Evolutionary conservation across 163 green algal species (phyloP), one percentile per base, ranked within the genome.

Genomic region (Chloromonas sp.): DNA sequence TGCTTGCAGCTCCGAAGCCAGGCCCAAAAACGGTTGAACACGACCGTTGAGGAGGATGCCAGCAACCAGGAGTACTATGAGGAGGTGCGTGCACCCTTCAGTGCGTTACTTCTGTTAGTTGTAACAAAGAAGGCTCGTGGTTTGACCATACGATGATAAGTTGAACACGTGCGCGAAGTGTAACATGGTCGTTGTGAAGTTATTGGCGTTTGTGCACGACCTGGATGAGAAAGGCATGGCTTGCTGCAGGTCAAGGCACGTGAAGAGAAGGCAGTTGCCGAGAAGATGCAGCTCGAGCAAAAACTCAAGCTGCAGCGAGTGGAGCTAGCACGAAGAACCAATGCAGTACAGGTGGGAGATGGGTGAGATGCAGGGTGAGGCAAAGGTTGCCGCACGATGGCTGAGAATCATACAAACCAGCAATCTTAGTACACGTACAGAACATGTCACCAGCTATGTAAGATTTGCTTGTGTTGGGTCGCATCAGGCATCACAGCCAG

Each of bases 1-100:
- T 61, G 2, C 81, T 11, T 79, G 81, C 90, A 93, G 90, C 71
- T 93, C 5, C 83, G 90, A 5, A 14, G 79, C 1, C 88, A 89
- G 14, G 85, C 86, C 1, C 87, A 93, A 14, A 92, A 92, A 83
- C 87, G 88, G 83, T 80, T 93, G 77, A 93, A 87, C 59, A 93
- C 90, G 3, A 92, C 90, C 14, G 90, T 93, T 66, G 90, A 93
- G 85, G 90, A 93, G 84, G 90, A 92, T 82, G 87, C 79, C 62
- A 90, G 85, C 83, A 91, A 92, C 61, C 83, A 84, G n/a, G 88
- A 92, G 83, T 91, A 91, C 85, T 93, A 90, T 58, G 86, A 91
- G 81, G 90, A 93, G 82, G 90, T 93, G 36, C 5, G 71, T 36
- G 71, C 57, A 59, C 36, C 36, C 36, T 36, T 76, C 8, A 11